Conservation (phyloP, 192 early-diverging fungal species). For the Physocladia obscura region DNA sequence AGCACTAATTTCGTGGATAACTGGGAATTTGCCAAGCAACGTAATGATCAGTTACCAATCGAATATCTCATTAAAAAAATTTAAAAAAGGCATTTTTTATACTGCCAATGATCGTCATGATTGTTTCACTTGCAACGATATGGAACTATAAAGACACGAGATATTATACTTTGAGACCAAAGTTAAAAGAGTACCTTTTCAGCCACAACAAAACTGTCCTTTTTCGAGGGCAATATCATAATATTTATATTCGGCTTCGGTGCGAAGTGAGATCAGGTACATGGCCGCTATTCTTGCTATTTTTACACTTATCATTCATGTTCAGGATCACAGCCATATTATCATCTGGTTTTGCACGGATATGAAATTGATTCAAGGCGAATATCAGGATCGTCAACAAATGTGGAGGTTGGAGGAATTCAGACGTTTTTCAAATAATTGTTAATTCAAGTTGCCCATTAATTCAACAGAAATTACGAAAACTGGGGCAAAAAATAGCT, state of each 20-base stretch:
- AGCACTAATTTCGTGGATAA: constrained; percentile 26
- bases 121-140: constrained; percentile 25
- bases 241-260: constrained; percentile 32
- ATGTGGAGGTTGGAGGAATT: constrained; percentile 12
- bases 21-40: constrained; percentile 15
- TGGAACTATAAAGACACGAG: constrained; percentile 37
- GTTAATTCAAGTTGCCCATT: not conserved
- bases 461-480: constrained; percentile 20
- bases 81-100: constrained; percentile 32
- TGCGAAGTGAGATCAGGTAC: constrained; percentile 29
- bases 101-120: constrained; percentile 13
- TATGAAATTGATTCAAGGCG: constrained; percentile 31
- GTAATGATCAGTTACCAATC: not conserved
- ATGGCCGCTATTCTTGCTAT: not conserved
- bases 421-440: not conserved
- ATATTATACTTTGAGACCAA: constrained; percentile 20
- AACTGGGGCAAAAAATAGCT: constrained; percentile 31
- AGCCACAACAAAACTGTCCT: constrained; percentile 20
- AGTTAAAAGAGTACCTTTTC: constrained; percentile 24
- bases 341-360: constrained; percentile 29
- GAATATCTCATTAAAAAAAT: not conserved
- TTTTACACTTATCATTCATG: not conserved
- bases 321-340: constrained; percentile 23
- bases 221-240: constrained; percentile 30
- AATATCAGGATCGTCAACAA: constrained; percentile 27